phyloP scores from a whole-genome alignment of 306 rosid genomes.

The Lathyrus sativus region DNA sequence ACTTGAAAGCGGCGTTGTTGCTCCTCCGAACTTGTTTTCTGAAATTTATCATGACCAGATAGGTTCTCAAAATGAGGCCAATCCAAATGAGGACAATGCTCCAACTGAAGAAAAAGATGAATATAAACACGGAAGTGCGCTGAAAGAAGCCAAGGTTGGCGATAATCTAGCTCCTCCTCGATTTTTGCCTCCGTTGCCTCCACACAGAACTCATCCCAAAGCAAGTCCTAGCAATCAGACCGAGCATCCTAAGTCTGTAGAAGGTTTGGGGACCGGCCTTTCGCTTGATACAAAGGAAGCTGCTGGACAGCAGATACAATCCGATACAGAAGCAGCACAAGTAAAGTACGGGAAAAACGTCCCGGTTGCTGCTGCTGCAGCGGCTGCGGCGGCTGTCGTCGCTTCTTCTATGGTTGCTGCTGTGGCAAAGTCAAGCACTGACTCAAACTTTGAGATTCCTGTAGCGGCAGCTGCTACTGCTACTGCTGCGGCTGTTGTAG shows the following conservation, averaged over 20 bases:
- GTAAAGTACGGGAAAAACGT: conserved; percentile 71
- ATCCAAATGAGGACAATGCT: conserved; percentile 47
- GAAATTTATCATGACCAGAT: conserved; percentile 70
- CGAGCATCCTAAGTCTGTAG: conserved; percentile 58
- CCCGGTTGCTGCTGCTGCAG: conserved; percentile 97
- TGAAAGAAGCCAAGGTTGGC: conserved; percentile 44
- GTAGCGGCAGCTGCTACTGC: conserved; percentile 99
- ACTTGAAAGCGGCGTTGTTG: conserved; percentile 94
- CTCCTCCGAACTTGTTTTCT: conserved; percentile 88
- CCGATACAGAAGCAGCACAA: conserved; percentile 56
- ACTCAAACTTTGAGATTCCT: conserved; percentile 77
- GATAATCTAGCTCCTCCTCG: conserved; percentile 45
- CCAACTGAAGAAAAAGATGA: conserved; percentile 53
- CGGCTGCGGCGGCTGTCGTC: conserved; percentile 95
- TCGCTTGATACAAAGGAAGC: conserved; percentile 57
- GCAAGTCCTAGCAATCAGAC: conserved; percentile 52
- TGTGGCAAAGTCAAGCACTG: conserved; percentile 68
- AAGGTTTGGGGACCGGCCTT: conserved; percentile 58
- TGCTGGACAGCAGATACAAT: conserved; percentile 47
- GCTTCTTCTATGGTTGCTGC: conserved; percentile 96
- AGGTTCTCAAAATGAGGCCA: conserved; percentile 51
- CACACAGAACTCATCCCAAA: conserved; percentile 55
- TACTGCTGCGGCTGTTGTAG: conserved; percentile 98
- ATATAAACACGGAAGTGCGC: conserved; percentile 42
- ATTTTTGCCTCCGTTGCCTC: conserved; percentile 79